Percentiles rank a stretch among this genome's conserved stretches.
phyloP scores from a whole-genome alignment of 176 grass and related monocot genomes.

The Chloris gayana region DNA sequence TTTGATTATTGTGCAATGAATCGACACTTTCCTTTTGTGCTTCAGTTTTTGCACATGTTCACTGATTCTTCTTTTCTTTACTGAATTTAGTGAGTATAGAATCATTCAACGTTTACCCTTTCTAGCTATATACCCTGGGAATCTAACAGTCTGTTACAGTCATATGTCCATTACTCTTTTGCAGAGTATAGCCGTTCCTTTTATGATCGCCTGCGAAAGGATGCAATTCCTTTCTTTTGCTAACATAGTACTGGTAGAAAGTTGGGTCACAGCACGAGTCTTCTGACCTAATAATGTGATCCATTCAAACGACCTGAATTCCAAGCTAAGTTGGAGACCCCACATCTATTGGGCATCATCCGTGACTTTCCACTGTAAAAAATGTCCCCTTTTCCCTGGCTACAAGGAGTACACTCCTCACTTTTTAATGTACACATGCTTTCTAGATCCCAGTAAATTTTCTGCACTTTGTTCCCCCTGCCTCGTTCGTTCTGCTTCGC shows the following conservation, averaged over 20 bases:
- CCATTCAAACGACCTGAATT: conserved; percentile 8
- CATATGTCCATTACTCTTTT: too few species aligned
- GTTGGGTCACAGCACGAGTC: not conserved
- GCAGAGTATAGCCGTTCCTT: too few species aligned
- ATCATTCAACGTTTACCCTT: too few species aligned
- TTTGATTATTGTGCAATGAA: too few species aligned
- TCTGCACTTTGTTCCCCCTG: conserved; percentile 12
- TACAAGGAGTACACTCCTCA: not conserved
- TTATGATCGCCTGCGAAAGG: not conserved
- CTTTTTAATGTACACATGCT: conserved; percentile 30
- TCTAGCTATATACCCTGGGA: too few species aligned
- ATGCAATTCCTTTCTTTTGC: too few species aligned
- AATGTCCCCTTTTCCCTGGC: not conserved
- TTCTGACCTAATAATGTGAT: not conserved
- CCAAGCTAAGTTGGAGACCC: not conserved
- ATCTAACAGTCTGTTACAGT: too few species aligned
- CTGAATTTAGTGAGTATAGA: too few species aligned
- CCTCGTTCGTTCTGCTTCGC: not conserved
- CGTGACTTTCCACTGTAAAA: conserved; percentile 37
- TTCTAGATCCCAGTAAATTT: conserved; percentile 20
- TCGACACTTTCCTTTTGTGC: too few species aligned
- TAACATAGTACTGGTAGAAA: too few species aligned
- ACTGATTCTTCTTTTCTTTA: too few species aligned
- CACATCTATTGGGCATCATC: conserved; percentile 1
- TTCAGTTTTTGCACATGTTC: too few species aligned